Evolutionary conservation across 768 basidiomycete genomes (phyloP).

Genomic region (Pleurotus ostreatus): DNA sequence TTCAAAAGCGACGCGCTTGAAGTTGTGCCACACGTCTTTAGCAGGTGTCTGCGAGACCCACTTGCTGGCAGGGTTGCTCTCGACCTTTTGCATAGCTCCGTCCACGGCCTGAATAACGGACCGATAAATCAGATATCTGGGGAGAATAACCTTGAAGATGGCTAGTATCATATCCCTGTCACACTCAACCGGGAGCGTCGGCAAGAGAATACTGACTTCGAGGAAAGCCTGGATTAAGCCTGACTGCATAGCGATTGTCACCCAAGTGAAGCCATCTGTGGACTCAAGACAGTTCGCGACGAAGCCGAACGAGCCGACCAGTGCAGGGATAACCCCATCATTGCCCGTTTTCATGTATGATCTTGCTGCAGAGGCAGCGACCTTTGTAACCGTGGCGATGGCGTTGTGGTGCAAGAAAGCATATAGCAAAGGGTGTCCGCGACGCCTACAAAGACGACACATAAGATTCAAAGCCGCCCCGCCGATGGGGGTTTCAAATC

Average conservation of each 20-base stretch:
- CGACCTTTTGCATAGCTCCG: conserved; percentile 20
- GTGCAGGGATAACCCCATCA: conserved; percentile 19
- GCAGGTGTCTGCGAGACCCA: conserved; percentile 18
- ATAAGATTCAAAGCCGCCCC: conserved; percentile 27
- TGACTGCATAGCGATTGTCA: conserved; percentile 24
- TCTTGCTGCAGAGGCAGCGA: conserved; percentile 23
- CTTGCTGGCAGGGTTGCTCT: conserved; percentile 15
- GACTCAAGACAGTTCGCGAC: conserved; percentile 31
- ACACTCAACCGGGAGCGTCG: conserved; percentile 18
- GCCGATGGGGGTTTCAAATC: conserved; percentile 15
- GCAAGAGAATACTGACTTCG: conserved; percentile 22
- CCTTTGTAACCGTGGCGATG: conserved; percentile 24
- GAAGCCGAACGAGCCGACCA: conserved; percentile 26
- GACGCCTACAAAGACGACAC: conserved; percentile 23
- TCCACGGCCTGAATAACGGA: conserved; percentile 29
- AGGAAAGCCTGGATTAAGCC: conserved; percentile 28
- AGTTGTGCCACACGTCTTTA: conserved; percentile 21
- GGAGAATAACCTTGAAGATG: conserved; percentile 23
- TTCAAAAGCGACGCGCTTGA: conserved; percentile 22
- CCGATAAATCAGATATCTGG: conserved; percentile 33
- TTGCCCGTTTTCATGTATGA: conserved; percentile 15
- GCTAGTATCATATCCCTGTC: conserved; percentile 25
- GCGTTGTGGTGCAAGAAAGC: conserved; percentile 26
- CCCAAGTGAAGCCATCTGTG: conserved; percentile 34
- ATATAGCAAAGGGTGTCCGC: conserved; percentile 25